These are phyloP conservation scores for Solanum hybrid DNA, from an alignment of 305 asterid species.

Conservation along the genomic window DNA sequence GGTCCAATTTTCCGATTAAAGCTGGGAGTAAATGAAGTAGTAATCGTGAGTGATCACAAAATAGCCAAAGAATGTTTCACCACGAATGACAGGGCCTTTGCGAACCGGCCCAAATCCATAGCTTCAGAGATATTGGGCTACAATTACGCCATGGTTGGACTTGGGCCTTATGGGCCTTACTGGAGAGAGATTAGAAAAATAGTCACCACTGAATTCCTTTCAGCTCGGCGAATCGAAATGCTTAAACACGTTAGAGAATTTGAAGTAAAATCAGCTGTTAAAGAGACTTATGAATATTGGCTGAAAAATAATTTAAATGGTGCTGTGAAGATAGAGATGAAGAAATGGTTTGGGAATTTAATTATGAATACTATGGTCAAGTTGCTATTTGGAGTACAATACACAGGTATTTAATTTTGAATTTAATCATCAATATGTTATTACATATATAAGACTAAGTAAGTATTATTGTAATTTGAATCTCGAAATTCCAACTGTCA, in stretches of 20 bases:
- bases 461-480: too few relatives aligned
- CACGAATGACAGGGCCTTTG: background rate
- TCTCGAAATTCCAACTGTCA: too few relatives aligned
- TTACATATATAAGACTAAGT: too few relatives aligned
- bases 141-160: constrained; percentile 2
- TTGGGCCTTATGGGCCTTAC: constrained; percentile 11
- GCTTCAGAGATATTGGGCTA: background rate
- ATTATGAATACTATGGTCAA: constrained; percentile 8
- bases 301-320: background rate
- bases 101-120: background rate
- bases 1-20: constrained; percentile 21
- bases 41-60: constrained; percentile 14
- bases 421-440: too few relatives aligned
- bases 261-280: constrained; percentile 7
- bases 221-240: constrained; percentile 10
- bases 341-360: constrained; percentile 14
- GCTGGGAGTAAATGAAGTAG: constrained; percentile 7
- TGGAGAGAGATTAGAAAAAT: constrained; percentile 22
- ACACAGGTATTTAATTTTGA: background rate
- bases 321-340: constrained; percentile 12
- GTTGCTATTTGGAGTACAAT: constrained; percentile 16
- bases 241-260: constrained; percentile 1
- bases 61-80: constrained; percentile 10
- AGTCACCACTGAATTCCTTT: constrained; percentile 2
- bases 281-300: background rate